Percentiles rank a stretch among this genome's conserved stretches.
These are phyloP conservation scores for Lasiodiplodia theobromae DNA, from an alignment of 2,329 filamentous ascomycete species.

Conservation along the genomic window DNA sequence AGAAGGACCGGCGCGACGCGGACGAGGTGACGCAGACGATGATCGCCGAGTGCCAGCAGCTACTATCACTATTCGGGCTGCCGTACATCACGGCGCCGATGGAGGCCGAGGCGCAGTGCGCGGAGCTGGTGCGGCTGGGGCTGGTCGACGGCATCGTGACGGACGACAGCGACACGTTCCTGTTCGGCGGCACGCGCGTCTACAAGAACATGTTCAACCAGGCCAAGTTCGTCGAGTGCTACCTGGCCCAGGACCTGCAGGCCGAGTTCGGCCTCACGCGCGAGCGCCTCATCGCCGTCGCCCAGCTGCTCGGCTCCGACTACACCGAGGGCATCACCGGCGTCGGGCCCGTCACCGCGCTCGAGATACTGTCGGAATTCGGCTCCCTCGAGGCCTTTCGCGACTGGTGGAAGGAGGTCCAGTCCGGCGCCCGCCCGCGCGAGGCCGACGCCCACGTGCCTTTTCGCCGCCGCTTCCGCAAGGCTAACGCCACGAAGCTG, in stretches of 20 bases:
- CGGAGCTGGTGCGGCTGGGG: constrained; percentile 83
- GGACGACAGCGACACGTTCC: constrained; percentile 94
- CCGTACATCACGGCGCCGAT: constrained; percentile 98
- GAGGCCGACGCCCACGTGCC: constrained; percentile 60
- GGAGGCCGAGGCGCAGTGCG: constrained; percentile 98
- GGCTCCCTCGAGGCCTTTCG: constrained; percentile 76
- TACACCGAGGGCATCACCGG: constrained; percentile 93
- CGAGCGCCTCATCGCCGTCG: constrained; percentile 86
- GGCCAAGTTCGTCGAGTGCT: constrained; percentile 97
- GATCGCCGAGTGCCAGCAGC: constrained; percentile 92
- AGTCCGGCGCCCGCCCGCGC: constrained; percentile 69
- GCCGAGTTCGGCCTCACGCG: constrained; percentile 87
- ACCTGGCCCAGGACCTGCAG: constrained; percentile 81
- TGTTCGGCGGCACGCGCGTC: constrained; percentile 93
- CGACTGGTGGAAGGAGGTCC: constrained; percentile 86
- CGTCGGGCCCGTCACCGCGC: constrained; percentile 90
- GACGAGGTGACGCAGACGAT: constrained; percentile 97
- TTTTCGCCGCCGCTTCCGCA: constrained; percentile 88
- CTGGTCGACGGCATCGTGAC: constrained; percentile 98
- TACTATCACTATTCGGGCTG: constrained; percentile 88
- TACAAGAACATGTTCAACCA: constrained; percentile 99
- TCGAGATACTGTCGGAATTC: constrained; percentile 95
- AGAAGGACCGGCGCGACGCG: constrained; percentile 92
- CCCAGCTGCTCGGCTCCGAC: constrained; percentile 90
- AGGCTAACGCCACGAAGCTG: constrained; percentile 78